Conservation (phyloP, 371 early-diverging fungal species). For the Saksenaea vasiformis region DNA sequence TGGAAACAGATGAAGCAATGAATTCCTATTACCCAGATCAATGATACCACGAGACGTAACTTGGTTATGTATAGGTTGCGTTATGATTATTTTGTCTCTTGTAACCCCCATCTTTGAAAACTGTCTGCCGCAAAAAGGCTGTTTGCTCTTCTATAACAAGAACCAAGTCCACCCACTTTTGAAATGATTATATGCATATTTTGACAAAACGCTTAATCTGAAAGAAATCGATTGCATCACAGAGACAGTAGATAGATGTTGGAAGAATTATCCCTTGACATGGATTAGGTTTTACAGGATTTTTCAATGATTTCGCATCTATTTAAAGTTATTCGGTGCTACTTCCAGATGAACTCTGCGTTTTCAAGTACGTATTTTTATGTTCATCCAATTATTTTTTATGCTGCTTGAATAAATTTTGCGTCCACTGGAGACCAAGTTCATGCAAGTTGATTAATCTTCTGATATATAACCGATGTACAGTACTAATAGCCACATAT, state of each 20-base stretch:
- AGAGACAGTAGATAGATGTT: neutral
- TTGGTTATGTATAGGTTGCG: neutral
- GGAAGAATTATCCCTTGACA: neutral
- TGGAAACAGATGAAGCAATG: conserved; percentile 40
- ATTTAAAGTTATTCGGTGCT: no score
- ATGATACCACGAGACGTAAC: neutral
- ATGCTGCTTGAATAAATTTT: no score
- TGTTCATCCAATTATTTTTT: no score
- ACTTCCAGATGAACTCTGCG: no score
- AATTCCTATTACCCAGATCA: neutral
- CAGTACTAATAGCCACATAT: neutral
- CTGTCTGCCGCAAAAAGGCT: neutral
- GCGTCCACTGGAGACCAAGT: no score
- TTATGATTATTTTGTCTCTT: neutral
- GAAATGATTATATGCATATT: no score
- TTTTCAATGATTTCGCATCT: no score
- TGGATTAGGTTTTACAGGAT: neutral
- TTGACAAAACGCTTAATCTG: no score
- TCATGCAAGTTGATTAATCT: no score
- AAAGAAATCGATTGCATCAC: neutral
- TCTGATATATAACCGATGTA: neutral
- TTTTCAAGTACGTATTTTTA: no score
- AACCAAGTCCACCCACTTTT: no score
- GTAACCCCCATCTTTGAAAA: neutral
- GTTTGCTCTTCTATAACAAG: no score